Percentiles rank a stretch among this genome's conserved stretches.
Evolutionary conservation across 1,284 basidiomycete species (phyloP).

Genomic region (Coniophora puteana): DNA sequence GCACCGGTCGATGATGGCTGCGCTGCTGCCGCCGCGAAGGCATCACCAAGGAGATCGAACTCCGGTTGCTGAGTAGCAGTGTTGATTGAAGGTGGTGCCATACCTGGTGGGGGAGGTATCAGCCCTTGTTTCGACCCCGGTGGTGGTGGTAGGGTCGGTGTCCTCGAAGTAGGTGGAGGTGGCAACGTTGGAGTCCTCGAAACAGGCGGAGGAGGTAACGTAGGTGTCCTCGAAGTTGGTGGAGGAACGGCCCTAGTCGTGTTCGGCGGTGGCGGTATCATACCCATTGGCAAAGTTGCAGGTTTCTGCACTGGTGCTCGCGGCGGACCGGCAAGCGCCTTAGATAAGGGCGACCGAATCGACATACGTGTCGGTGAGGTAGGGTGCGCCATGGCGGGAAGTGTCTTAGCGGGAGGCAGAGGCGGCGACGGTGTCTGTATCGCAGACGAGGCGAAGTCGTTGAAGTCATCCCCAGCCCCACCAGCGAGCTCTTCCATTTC

Average conservation of each 20-base stretch:
- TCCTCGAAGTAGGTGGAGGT: conserved; percentile 1
- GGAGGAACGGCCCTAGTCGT: too few relatives aligned
- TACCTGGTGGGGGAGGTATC: neutral
- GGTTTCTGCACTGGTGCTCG: too few relatives aligned
- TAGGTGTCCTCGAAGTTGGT: too few relatives aligned
- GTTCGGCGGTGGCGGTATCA: too few relatives aligned
- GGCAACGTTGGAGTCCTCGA: neutral
- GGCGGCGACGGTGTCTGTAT: conserved; percentile 39
- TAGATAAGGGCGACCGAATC: conserved; percentile 11
- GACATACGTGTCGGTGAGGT: conserved; percentile 18
- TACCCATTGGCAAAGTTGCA: too few relatives aligned
- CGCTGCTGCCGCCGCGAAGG: too few relatives aligned
- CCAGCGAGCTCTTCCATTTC: too few relatives aligned
- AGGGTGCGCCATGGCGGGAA: conserved; percentile 9
- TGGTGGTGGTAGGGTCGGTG: neutral
- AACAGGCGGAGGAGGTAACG: conserved; percentile 4
- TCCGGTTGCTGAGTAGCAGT: conserved; percentile 6
- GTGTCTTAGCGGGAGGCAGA: conserved; percentile 37
- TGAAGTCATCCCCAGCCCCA: conserved; percentile 49
- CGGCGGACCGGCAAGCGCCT: too few relatives aligned
- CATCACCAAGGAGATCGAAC: too few relatives aligned
- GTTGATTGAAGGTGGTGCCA: neutral
- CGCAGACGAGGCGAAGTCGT: conserved; percentile 38
- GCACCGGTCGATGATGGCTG: too few relatives aligned
- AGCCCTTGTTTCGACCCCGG: neutral